Evolutionary conservation across 495 filamentous ascomycete species (phyloP), one percentile per base, ranked within the genome.

Genomic region (Tuber melanosporum): DNA sequence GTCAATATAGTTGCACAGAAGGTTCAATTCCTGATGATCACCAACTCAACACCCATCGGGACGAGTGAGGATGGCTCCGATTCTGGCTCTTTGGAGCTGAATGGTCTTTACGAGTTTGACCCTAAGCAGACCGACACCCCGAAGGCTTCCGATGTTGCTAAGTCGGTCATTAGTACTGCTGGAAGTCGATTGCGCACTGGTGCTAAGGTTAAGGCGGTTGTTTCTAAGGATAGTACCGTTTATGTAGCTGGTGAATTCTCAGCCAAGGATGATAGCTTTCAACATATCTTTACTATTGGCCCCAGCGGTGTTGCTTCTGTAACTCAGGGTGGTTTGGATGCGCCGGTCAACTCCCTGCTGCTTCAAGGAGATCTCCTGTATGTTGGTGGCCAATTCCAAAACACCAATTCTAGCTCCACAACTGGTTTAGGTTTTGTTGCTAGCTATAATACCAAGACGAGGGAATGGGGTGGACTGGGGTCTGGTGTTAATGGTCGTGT

Each of bases 201-300:
- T 72, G 93, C 94, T 32, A 87, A 86, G 1, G 88, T 99, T 75
- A 87, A 87, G 69, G 86, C 88, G 22, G 85, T 99, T 32, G 86
- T 86, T 8, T 86, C 88, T 32, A 84, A 89, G 52, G 88, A 88
- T 49, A 87, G 89, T 69, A 85, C 86, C 4, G 89, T 91, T 15
- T 99, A 90, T 82, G 89, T 93, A 71, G 95, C 88, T 19, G 95
- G 95, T 17, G 95, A 95, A 77, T 98, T 98, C 81, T 91, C 91
- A 6, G 88, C 90, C 26, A 75, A 76, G 17, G 76, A 80, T 71
- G 75, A 78, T 26, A 78, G 86, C 85, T 72, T 88, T 89, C 75
- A 86, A 86, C 74, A 94, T 83, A 91, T 98, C 80, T 91, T 95
- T 84, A 89, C 89, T 8, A 87, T 97, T 77, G 87, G 88, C 72